These are phyloP conservation scores for Ophiostoma tasmaniense DNA, from an alignment of 2,329 filamentous ascomycete species.

Conservation along the genomic window DNA sequence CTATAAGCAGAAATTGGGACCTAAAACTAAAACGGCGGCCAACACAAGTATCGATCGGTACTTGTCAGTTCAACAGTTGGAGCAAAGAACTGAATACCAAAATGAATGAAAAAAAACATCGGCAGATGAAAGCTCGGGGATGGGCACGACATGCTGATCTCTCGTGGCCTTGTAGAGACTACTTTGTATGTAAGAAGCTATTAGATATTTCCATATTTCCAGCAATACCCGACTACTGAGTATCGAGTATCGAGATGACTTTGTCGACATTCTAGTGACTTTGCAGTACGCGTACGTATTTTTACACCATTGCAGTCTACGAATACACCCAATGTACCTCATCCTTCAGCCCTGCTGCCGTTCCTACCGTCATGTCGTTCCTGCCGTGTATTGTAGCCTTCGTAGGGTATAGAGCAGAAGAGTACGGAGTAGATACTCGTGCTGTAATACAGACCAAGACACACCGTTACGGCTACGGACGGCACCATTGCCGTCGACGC, in stretches of 20 bases:
- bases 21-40: too few species aligned
- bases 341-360: conserved; percentile 5
- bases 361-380: not conserved
- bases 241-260: not conserved
- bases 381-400: too few species aligned
- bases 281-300: not conserved
- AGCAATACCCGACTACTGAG: not conserved
- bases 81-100: too few species aligned
- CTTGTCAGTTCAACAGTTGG: too few species aligned
- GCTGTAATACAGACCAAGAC: not conserved
- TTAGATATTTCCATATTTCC: not conserved
- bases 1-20: too few species aligned
- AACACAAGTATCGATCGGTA: too few species aligned
- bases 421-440: not conserved
- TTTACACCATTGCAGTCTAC: not conserved
- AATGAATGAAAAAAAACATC: not conserved
- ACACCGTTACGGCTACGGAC: not conserved
- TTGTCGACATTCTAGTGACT: not conserved
- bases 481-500: not conserved
- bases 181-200: too few species aligned
- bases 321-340: not conserved
- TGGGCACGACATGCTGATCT: not conserved
- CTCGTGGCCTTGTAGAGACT: not conserved
- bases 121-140: not conserved
- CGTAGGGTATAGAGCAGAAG: too few species aligned